A percentile compares a stretch with the other conserved stretches of the same genome.
phyloP scores from a whole-genome alignment of 176 grass and related monocot species.

The Triticum urartu region DNA sequence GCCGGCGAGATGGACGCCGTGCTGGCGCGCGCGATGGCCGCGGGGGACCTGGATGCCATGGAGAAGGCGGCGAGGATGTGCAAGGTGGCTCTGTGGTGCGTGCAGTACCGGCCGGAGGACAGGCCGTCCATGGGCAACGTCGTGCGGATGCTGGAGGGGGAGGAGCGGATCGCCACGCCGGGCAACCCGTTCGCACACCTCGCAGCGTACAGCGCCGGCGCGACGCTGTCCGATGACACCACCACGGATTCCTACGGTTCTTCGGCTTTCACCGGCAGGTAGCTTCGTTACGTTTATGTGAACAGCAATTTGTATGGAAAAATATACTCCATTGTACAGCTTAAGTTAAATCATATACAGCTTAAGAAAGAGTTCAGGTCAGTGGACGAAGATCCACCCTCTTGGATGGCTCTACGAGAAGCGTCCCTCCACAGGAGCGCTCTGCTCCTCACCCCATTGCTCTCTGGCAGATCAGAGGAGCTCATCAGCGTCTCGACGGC shows the following conservation, averaged over 20 bases:
- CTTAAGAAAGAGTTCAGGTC: too few relatives aligned
- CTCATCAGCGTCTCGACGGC: too few relatives aligned
- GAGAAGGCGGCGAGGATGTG: slow-evolving; percentile 58
- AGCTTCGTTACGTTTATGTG: background rate
- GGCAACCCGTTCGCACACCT: slow-evolving; percentile 55
- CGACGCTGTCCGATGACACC: background rate
- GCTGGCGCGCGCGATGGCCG: slow-evolving; percentile 7
- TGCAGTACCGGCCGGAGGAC: slow-evolving; percentile 61
- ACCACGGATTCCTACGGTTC: background rate
- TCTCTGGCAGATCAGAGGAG: too few relatives aligned
- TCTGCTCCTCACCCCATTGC: too few relatives aligned
- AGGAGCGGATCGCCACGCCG: slow-evolving; percentile 46
- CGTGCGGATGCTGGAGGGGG: slow-evolving; percentile 71
- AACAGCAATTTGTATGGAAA: too few relatives aligned
- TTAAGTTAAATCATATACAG: too few relatives aligned
- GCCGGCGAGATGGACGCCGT: slow-evolving; percentile 25
- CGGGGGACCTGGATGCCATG: slow-evolving; percentile 10
- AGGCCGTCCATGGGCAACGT: slow-evolving; percentile 62
- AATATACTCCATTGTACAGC: too few relatives aligned
- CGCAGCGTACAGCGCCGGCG: background rate
- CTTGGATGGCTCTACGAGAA: too few relatives aligned
- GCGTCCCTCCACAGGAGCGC: too few relatives aligned
- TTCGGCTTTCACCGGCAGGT: background rate
- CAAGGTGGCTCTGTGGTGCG: slow-evolving; percentile 71
- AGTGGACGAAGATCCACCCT: too few relatives aligned